Evolutionary conservation across 306 rosid species (phyloP), one percentile per base, ranked within the genome.

Genomic region (Gynostemma pentaphyllum): DNA sequence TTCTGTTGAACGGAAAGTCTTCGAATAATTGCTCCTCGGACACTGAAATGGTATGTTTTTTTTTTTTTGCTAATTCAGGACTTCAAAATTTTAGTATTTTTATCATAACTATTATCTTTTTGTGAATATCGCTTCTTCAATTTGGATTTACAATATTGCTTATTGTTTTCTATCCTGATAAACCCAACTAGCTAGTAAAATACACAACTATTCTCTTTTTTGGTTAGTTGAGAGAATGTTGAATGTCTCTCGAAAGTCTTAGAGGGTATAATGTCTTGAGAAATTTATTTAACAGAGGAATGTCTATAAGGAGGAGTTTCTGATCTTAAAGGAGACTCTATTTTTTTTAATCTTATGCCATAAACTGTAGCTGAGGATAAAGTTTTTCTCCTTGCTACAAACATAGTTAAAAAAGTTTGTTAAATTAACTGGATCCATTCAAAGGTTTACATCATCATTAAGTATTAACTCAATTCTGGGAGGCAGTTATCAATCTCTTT

Each of bases 11-110:
- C 71, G 70, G 75, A 62, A 69, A 37, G 24, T 68, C 79, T 67
- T 69, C 70, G 41, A 73, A 75, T 54, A 67, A 34, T 59, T 69
- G 75, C 70, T 70, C 57, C 4, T 75, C 74, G 37, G 62, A 64
- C 73, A 66, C 47, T 64, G 82, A 81, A 63, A 67, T 70, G 95
- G 97, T 85, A 81, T 60, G 64, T 70, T n/a, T 69, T 39, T 39
- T 63, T 50, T 41, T 34, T 46, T 34, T 46, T 51, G 28, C 15
- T 51, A 32, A 32, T 19, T 30, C 7, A 12, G 54, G n/a, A n/a
- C n/a, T n/a, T n/a, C n/a, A n/a, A n/a, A n/a, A n/a, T 27, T 32
- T 26, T 64, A 4, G 44, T 41, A 13, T 47, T 64, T 64, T 15
- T 10, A 14, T 49, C 45, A 36, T 32, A 57, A n/a, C 16, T 36